These are phyloP conservation scores for Rhododendron ferrugineum DNA, from an alignment of 148 eudicot genomes.

Conservation along the genomic window DNA sequence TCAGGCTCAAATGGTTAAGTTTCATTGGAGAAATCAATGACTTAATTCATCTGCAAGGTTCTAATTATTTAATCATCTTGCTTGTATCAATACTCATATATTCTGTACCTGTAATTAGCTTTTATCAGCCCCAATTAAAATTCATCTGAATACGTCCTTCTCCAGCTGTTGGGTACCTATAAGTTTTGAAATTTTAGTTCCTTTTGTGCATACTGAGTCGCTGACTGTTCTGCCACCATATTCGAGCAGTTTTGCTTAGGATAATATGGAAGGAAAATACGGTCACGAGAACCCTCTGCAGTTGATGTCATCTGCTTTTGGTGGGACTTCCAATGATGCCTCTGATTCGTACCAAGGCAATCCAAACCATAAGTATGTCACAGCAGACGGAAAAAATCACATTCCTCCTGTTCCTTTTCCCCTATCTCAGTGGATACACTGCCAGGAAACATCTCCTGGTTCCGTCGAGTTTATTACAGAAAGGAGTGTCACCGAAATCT, in stretches of 20 bases:
- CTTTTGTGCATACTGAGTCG: neutral
- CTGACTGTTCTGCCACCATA: neutral
- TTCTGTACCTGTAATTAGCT: neutral
- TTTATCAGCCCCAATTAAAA: neutral
- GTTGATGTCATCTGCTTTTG: slow-evolving; percentile 17
- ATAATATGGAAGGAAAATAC: slow-evolving; percentile 27
- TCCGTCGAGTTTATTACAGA: slow-evolving; percentile 20
- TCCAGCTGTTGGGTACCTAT: neutral
- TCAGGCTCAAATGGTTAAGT: neutral
- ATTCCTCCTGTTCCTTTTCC: slow-evolving; percentile 6
- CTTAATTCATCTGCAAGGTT: neutral
- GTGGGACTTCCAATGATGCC: slow-evolving; percentile 17
- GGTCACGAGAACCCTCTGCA: slow-evolving; percentile 11
- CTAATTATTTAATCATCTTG: neutral
- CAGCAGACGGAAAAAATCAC: slow-evolving; percentile 7
- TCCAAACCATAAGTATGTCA: slow-evolving; percentile 6
- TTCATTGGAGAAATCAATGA: neutral
- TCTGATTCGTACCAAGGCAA: slow-evolving; percentile 10
- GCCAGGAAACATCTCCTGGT: slow-evolving; percentile 20
- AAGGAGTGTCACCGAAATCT: slow-evolving; percentile 20
- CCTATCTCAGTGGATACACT: slow-evolving; percentile 23
- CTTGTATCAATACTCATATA: neutral
- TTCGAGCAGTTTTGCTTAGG: slow-evolving; percentile 8
- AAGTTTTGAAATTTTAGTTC: neutral
- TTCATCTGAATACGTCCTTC: neutral